These are phyloP conservation scores for Fusarium virguliforme DNA, from an alignment of 2,329 filamentous ascomycete species.

Conservation along the genomic window DNA sequence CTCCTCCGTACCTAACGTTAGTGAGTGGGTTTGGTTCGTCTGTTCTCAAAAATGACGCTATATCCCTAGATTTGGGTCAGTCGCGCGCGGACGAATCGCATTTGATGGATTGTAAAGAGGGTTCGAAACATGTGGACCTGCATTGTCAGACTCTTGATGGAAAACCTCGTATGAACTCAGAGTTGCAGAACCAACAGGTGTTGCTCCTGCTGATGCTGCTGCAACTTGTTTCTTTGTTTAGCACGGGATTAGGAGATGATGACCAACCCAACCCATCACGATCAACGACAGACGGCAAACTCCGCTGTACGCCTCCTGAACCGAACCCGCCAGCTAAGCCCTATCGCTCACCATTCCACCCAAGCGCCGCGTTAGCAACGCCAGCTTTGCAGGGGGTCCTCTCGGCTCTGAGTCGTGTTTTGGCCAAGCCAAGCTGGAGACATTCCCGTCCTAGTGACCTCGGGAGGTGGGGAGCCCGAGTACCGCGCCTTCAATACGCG, in stretches of 20 bases:
- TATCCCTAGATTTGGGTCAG: slow-evolving; percentile 7
- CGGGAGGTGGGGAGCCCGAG: slow-evolving; percentile 20
- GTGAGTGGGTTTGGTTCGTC: background rate
- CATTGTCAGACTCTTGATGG: slow-evolving; percentile 10
- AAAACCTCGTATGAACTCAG: background rate
- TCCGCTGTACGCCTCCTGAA: slow-evolving; percentile 2
- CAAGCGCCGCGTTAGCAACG: slow-evolving; percentile 9
- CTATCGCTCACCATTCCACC: slow-evolving; percentile 27
- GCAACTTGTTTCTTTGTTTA: slow-evolving; percentile 8
- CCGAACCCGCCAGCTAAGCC: slow-evolving; percentile 36
- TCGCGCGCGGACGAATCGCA: background rate
- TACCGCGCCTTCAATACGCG: slow-evolving; percentile 6
- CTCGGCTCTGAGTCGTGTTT: slow-evolving; percentile 33
- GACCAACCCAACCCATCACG: slow-evolving; percentile 33
- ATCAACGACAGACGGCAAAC: slow-evolving; percentile 17
- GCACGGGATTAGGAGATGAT: slow-evolving; percentile 34
- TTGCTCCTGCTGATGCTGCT: too few relatives aligned
- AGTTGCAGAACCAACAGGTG: too few relatives aligned
- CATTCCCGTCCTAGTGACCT: slow-evolving; percentile 18
- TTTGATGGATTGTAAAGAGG: slow-evolving; percentile 12
- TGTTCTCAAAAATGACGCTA: slow-evolving; percentile 1
- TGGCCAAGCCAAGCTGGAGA: slow-evolving; percentile 12
- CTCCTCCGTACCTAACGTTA: background rate
- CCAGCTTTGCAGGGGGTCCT: slow-evolving; percentile 9
- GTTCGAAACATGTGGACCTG: slow-evolving; percentile 13